Percentiles rank a stretch among this genome's conserved stretches.
phyloP scores from a whole-genome alignment of 176 grass and related monocot genomes.

The Avena sativa region DNA sequence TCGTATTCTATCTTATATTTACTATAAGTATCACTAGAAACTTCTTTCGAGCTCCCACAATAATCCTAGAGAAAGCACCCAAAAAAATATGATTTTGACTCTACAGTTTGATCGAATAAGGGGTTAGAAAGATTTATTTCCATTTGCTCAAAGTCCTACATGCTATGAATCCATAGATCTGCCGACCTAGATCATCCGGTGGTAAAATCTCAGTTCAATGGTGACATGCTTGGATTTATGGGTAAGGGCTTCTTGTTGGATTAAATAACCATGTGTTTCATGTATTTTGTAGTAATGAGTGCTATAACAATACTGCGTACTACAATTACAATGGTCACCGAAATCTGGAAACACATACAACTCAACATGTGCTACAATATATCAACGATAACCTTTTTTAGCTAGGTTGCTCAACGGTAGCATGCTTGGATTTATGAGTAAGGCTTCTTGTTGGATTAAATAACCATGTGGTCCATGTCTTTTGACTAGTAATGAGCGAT shows the following conservation, averaged over 20 bases:
- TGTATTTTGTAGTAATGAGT: background rate
- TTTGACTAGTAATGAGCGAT: background rate
- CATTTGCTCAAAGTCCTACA: background rate
- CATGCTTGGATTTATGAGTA: conserved; percentile 11
- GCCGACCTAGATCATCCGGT: background rate
- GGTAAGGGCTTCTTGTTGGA: background rate
- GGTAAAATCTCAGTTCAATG: background rate
- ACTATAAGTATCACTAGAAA: background rate
- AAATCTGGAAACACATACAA: background rate
- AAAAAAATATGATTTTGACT: background rate
- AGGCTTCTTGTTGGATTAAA: background rate
- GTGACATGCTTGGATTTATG: background rate
- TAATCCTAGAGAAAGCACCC: background rate
- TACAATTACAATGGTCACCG: background rate
- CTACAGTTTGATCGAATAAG: background rate
- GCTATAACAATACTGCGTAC: background rate
- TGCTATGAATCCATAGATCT: background rate
- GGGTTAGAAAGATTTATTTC: background rate
- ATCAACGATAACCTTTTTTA: background rate
- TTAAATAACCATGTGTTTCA: background rate
- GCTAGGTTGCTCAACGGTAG: background rate
- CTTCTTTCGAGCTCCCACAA: background rate
- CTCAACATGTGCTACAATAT: background rate
- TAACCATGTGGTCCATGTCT: background rate
- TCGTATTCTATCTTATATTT: background rate